phyloP scores from a whole-genome alignment of 2,329 filamentous ascomycete genomes.

The Ascochyta fabae region DNA sequence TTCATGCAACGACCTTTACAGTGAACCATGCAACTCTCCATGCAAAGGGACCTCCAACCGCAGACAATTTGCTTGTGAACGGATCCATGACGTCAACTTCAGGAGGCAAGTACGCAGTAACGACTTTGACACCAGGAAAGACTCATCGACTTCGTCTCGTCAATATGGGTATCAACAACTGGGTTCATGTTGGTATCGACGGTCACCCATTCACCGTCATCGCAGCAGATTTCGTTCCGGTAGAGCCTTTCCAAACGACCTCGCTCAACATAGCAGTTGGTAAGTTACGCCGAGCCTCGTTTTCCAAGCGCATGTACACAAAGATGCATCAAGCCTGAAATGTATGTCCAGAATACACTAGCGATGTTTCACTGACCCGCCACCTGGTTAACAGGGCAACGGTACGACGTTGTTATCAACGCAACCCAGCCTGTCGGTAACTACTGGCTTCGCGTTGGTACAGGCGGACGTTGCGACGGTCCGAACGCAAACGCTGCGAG shows the following conservation, averaged over 20 bases:
- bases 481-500: constrained; percentile 42
- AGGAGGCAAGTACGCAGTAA: constrained; percentile 44
- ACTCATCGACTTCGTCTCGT: constrained; percentile 54
- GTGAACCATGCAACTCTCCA: constrained; percentile 46
- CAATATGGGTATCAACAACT: constrained; percentile 45
- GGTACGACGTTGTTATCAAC: constrained; percentile 50
- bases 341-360: constrained; percentile 19
- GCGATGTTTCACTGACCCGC: constrained; percentile 30
- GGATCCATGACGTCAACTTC: constrained; percentile 59
- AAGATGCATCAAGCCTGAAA: constrained; percentile 11
- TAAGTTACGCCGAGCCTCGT: constrained; percentile 27
- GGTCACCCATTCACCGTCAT: constrained; percentile 54
- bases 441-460: constrained; percentile 48
- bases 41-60: constrained; percentile 47
- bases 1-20: constrained; percentile 36
- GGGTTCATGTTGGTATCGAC: constrained; percentile 31
- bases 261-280: constrained; percentile 46
- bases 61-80: constrained; percentile 59
- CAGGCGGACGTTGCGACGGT: constrained; percentile 46
- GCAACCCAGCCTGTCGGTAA: constrained; percentile 40
- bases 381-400: constrained; percentile 38
- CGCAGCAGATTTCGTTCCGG: constrained; percentile 52
- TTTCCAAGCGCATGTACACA: constrained; percentile 9
- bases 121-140: constrained; percentile 48
- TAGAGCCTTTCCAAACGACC: constrained; percentile 50